A percentile compares a stretch with the other conserved stretches of the same genome.
Evolutionary conservation across 139 green algal genomes (phyloP).

Genomic region (Trebouxia sp.): DNA sequence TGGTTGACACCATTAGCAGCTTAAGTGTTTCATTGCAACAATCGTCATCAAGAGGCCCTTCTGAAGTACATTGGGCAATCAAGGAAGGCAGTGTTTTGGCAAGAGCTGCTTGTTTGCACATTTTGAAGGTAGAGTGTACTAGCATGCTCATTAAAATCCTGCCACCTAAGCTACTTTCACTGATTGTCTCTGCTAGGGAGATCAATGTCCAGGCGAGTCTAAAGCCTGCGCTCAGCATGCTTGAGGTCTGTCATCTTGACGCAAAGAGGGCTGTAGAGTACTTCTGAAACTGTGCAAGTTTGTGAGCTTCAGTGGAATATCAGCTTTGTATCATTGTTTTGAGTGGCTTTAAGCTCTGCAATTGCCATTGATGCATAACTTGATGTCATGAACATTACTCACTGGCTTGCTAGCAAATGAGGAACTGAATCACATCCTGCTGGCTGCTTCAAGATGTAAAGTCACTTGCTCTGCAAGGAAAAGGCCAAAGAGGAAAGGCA

Average conservation of each 20-base stretch:
- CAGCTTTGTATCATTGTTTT: neutral
- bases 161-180: neutral
- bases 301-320: too few relatives aligned
- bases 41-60: conserved; percentile 3
- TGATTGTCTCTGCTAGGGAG: neutral
- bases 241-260: neutral
- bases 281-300: neutral
- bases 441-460: too few relatives aligned
- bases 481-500: too few relatives aligned
- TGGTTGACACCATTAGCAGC: neutral
- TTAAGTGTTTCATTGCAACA: neutral
- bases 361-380: too few relatives aligned
- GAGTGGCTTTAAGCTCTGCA: too few relatives aligned
- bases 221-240: neutral
- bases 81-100: conserved; percentile 6
- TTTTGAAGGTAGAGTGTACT: neutral
- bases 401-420: too few relatives aligned
- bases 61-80: conserved; percentile 22
- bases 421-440: too few relatives aligned
- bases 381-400: too few relatives aligned
- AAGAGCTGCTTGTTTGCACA: neutral
- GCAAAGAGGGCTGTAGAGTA: neutral
- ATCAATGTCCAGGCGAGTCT: neutral
- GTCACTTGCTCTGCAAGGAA: too few relatives aligned
- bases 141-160: conserved; percentile 14